A percentile compares a stretch with the other conserved stretches of the same genome.
These are phyloP conservation scores for Mucor mucedo DNA, from an alignment of 371 early-diverging fungal genomes.

Conservation along the genomic window DNA sequence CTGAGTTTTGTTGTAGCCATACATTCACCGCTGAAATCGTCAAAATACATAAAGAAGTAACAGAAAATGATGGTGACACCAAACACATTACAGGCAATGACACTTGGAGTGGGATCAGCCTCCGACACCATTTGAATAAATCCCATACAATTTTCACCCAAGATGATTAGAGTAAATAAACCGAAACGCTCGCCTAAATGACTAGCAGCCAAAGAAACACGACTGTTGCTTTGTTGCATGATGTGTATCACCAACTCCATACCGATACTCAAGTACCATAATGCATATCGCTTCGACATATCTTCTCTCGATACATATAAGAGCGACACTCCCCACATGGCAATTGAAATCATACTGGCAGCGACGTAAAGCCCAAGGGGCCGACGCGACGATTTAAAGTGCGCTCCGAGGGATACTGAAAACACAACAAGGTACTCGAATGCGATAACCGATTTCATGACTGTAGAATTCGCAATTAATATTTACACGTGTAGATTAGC, in stretches of 20 bases:
- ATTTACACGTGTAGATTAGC: too few relatives aligned
- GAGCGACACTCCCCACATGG: conserved; percentile 58
- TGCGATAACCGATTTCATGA: conserved; percentile 49
- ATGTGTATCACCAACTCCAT: conserved; percentile 53
- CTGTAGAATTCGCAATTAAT: conserved; percentile 16
- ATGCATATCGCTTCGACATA: conserved; percentile 37
- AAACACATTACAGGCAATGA: conserved; percentile 50
- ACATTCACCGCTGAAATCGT: conserved; percentile 51
- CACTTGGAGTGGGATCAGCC: conserved; percentile 31
- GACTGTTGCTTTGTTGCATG: conserved; percentile 46
- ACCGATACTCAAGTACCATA: conserved; percentile 58
- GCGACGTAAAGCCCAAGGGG: conserved; percentile 44
- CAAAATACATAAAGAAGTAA: conserved; percentile 61
- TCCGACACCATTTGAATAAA: conserved; percentile 52
- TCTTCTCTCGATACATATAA: conserved; percentile 18
- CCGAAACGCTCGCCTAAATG: conserved; percentile 65
- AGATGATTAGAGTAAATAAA: conserved; percentile 59
- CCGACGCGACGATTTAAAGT: conserved; percentile 30
- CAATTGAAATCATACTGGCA: conserved; percentile 46
- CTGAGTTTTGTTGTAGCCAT: conserved; percentile 38
- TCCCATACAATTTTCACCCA: conserved; percentile 60
- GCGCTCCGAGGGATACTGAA: conserved; percentile 19
- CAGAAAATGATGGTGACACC: conserved; percentile 54
- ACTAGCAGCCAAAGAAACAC: conserved; percentile 61
- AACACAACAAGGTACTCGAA: conserved; percentile 45